These are phyloP conservation scores for Euphorbia pulcherrima DNA, from an alignment of 345 rosid species.

Conservation along the genomic window DNA sequence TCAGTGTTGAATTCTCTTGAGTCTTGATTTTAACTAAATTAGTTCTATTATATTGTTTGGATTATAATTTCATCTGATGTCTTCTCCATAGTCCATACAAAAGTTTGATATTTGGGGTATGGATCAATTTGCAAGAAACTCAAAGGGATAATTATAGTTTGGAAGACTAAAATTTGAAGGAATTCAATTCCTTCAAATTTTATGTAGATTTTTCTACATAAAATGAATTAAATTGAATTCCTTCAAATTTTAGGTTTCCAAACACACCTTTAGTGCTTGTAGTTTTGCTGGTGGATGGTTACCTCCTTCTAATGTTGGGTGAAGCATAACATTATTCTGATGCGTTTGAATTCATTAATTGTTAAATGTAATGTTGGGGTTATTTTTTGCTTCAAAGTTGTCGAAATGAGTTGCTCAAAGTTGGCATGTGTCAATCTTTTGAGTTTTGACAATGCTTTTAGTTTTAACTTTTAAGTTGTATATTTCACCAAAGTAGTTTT, in stretches of 20 bases:
- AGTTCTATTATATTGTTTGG: neutral
- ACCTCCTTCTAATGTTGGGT: neutral
- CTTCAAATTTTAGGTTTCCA: too few species aligned
- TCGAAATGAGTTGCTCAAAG: neutral
- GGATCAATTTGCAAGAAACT: neutral
- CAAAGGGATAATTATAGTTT: neutral
- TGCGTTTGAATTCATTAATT: neutral
- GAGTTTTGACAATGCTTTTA: neutral
- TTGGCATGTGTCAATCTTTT: neutral
- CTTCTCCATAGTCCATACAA: neutral
- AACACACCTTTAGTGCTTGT: too few species aligned
- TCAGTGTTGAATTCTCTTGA: neutral
- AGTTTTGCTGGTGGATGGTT: neutral
- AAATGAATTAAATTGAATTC: too few species aligned
- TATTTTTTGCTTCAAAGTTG: neutral
- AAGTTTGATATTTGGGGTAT: neutral
- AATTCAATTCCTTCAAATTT: too few species aligned
- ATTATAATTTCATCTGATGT: too few species aligned
- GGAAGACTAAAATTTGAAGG: too few species aligned
- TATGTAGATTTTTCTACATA: too few species aligned
- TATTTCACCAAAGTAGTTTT: neutral
- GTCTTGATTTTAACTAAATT: neutral
- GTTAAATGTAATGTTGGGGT: neutral
- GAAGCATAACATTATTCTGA: neutral
- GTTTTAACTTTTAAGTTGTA: neutral